Base-by-base conservation (phyloP, 129 eudicot species). In the Oenanthe sinensis region DNA sequence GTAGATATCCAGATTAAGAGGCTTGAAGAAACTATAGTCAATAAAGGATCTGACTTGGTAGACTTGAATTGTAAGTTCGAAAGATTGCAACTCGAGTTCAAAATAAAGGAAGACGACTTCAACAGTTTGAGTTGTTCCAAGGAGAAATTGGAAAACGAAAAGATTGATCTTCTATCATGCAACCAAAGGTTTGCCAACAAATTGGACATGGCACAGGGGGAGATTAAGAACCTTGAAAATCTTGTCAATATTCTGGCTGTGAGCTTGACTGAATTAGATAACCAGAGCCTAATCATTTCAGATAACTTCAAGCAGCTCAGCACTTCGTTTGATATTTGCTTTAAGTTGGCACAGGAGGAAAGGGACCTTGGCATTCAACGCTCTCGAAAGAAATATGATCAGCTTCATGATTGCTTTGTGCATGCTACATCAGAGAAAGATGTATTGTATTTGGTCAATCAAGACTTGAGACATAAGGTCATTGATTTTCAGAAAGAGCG, bases 401-500 rank as follows among this genome's bases (percentile, higher is more conserved):
- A 49, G 82, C 89, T 96, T 47, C 86, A 87, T 49, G 62, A 80
- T 79, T 84, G 82, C 70, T 79, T 83, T 75, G 33, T 82, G 60
- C 72, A 67, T 65, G 72, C 88, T 82, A 83, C 80, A 82, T 87
- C 89, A 76, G 97, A 87, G 72, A 90, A 85, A 77, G 83, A 96
- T 81, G 86, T 82, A 65, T 60, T 90, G 52, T 82, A 87, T 78
- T 63, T 81, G 82, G 89, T 75, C 74, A 90, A 90, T 77, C 80
- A 87, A 75, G 89, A 87, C 49, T 75, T 92, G 80, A 81, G 83
- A 71, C 77, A 50, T 79, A 90, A 90, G 86, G 82, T 89, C 80
- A 75, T 11, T 82, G 97, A 90, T 75, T 91, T 92, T 76, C 88
- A 96, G 80, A 90, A 87, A 82, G 93, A 87, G 75, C 89, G 84